Conservation (phyloP, 1,284 basidiomycete genomes). For the Termitomyces sp. region DNA sequence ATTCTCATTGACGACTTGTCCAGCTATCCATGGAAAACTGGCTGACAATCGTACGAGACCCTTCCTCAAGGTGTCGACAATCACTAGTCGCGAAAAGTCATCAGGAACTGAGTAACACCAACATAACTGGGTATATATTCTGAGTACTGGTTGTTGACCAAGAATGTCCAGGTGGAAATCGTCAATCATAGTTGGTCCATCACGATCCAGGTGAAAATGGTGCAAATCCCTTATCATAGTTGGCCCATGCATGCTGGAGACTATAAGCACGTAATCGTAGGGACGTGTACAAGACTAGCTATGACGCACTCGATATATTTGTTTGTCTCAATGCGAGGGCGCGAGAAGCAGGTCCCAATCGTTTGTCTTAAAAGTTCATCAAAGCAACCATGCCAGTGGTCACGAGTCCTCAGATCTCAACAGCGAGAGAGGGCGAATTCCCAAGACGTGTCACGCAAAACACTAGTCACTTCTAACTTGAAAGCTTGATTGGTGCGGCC, state of each 20-base stretch:
- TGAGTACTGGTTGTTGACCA: constrained; percentile 20
- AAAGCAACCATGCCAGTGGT: too few species aligned
- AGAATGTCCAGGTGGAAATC: constrained; percentile 7
- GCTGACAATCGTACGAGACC: constrained; percentile 20
- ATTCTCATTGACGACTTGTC: constrained; percentile 20
- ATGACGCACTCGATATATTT: too few species aligned
- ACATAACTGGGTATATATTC: constrained; percentile 23
- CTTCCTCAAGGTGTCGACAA: constrained; percentile 16
- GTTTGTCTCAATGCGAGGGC: not conserved
- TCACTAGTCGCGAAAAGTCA: constrained; percentile 7
- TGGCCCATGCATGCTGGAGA: not conserved
- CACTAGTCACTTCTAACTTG: too few species aligned
- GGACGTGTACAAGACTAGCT: too few species aligned
- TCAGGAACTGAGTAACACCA: constrained; percentile 17
- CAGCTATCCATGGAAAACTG: constrained; percentile 24
- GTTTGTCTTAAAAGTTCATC: too few species aligned
- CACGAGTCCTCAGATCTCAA: too few species aligned
- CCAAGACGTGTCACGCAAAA: too few species aligned
- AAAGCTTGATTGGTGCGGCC: too few species aligned
- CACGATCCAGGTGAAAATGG: too few species aligned
- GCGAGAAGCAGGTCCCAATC: not conserved
- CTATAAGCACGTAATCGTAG: too few species aligned
- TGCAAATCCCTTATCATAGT: too few species aligned
- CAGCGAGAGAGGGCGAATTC: too few species aligned
- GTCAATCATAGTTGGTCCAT: not conserved